These are phyloP conservation scores for Endocarpon pusillum DNA, from an alignment of 495 filamentous ascomycete genomes.

Conservation along the genomic window DNA sequence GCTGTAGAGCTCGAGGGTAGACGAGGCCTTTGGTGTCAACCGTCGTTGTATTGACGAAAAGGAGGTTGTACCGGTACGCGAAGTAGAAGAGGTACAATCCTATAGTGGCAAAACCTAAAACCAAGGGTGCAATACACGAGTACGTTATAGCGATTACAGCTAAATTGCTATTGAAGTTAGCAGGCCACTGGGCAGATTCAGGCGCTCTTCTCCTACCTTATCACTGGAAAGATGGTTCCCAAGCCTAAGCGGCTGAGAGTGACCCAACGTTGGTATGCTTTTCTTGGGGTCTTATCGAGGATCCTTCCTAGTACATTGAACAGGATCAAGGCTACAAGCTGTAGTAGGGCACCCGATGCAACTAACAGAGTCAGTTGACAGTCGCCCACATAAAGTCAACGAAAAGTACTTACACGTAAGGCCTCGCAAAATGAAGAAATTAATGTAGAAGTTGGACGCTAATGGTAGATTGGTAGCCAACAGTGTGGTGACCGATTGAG, in stretches of 20 bases:
- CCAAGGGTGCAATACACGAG: constrained; percentile 75
- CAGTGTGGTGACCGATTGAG: constrained; percentile 38
- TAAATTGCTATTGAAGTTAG: constrained; percentile 5
- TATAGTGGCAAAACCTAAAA: constrained; percentile 72
- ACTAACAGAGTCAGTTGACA: too few species aligned
- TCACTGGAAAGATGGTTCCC: constrained; percentile 69
- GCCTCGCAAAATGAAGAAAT: constrained; percentile 88
- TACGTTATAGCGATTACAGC: constrained; percentile 52
- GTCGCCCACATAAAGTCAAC: too few species aligned
- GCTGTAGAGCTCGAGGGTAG: constrained; percentile 81
- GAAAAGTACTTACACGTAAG: constrained; percentile 70
- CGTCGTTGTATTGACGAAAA: constrained; percentile 71
- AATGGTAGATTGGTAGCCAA: constrained; percentile 62
- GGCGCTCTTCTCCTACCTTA: background rate
- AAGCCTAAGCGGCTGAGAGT: constrained; percentile 50
- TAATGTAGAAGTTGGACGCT: constrained; percentile 86
- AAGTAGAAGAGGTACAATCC: constrained; percentile 80
- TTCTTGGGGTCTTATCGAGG: constrained; percentile 57
- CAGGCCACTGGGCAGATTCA: background rate
- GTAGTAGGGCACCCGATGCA: constrained; percentile 53
- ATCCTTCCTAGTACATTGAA: constrained; percentile 61
- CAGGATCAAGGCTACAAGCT: constrained; percentile 60
- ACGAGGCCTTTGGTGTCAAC: constrained; percentile 85
- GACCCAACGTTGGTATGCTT: constrained; percentile 52
- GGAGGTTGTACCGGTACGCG: constrained; percentile 86